These are phyloP conservation scores for Ramaria sp. DNA, from an alignment of 768 basidiomycete genomes.

Conservation along the genomic window DNA sequence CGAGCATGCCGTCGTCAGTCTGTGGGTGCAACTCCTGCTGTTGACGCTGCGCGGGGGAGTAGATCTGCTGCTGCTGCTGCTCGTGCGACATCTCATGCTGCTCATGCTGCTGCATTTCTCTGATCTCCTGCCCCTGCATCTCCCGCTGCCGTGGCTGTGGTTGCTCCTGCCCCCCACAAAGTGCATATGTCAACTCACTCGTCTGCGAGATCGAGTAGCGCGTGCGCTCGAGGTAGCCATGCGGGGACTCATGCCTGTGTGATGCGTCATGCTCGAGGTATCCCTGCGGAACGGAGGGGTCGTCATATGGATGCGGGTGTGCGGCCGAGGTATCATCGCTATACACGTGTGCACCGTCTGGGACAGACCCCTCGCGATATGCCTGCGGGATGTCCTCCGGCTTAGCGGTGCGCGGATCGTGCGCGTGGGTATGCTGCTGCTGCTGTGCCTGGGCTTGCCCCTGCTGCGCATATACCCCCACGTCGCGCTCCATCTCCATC, in stretches of 20 bases:
- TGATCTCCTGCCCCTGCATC: background rate
- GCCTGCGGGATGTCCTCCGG: background rate
- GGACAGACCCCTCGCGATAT: background rate
- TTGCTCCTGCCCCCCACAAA: background rate
- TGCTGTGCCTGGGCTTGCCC: background rate
- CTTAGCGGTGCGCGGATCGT: background rate
- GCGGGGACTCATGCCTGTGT: background rate
- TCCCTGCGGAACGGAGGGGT: too few relatives aligned
- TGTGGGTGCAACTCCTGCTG: background rate
- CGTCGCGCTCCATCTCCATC: background rate
- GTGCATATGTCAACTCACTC: background rate
- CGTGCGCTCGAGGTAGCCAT: background rate
- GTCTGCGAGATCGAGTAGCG: background rate
- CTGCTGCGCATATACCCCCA: background rate
- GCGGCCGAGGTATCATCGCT: background rate
- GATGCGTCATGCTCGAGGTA: too few relatives aligned
- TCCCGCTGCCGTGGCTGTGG: background rate
- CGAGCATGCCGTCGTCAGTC: slow-evolving; percentile 28
- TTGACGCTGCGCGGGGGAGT: background rate
- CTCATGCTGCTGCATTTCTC: background rate
- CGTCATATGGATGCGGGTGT: background rate
- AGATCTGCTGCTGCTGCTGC: background rate
- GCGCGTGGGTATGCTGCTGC: background rate
- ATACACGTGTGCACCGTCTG: too few relatives aligned
- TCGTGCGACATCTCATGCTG: background rate